Conservation (phyloP, 148 eudicot genomes). For the Rhododendron kiyosumense region DNA sequence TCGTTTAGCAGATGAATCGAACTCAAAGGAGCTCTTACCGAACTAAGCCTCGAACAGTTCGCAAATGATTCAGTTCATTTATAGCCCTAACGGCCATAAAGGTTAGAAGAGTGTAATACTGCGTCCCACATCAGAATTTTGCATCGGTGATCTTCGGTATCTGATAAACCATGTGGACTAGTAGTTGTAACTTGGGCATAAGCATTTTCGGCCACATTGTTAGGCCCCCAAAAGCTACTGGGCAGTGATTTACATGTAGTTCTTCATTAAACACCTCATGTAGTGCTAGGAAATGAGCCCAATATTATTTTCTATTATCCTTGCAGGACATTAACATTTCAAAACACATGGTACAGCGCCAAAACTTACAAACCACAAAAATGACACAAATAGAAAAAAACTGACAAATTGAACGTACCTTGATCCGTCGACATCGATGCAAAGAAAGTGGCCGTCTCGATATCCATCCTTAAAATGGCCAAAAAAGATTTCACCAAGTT, state of each 20-base stretch:
- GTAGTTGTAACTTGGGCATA: not conserved
- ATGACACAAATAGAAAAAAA: not conserved
- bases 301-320: not conserved
- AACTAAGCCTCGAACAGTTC: too few relatives aligned
- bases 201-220: not conserved
- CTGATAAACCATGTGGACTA: not conserved
- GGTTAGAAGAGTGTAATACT: not conserved
- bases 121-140: not conserved
- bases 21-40: too few relatives aligned
- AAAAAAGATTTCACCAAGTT: constrained; percentile 72
- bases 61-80: too few relatives aligned
- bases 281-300: not conserved
- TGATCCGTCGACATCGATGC: constrained; percentile 64
- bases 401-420: constrained; percentile 37
- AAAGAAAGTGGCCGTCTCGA: constrained; percentile 84
- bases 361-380: not conserved
- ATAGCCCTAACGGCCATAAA: not conserved
- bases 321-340: not conserved
- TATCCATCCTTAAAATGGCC: constrained; percentile 90
- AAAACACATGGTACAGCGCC: not conserved
- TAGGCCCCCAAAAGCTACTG: not conserved
- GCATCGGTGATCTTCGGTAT: not conserved
- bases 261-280: not conserved
- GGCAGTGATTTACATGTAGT: not conserved
- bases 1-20: too few relatives aligned